Percentiles rank a stretch among this genome's conserved stretches.
Conservation (phyloP, 169 alveolate species). For the Sarcocystis neurona region DNA sequence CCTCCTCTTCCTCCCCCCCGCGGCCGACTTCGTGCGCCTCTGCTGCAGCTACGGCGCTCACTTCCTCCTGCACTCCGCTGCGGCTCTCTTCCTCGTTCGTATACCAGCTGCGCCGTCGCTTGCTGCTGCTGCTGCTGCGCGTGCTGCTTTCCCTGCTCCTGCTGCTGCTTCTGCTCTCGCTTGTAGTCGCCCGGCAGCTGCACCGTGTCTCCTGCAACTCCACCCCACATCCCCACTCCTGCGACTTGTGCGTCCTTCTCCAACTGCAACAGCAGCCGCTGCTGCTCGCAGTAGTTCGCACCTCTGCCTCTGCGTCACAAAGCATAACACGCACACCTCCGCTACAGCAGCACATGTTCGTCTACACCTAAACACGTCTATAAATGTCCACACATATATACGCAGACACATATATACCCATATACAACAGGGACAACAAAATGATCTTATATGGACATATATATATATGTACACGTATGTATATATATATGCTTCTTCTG, state of each 20-base stretch:
- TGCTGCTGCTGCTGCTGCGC: too few relatives aligned
- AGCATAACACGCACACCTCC: too few relatives aligned
- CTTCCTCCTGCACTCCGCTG: background rate
- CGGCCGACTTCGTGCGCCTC: background rate
- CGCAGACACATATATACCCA: too few relatives aligned
- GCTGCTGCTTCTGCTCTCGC: background rate
- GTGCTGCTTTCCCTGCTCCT: background rate
- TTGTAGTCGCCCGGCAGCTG: slow-evolving; percentile 33
- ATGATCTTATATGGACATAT: too few relatives aligned
- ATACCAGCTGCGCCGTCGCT: too few relatives aligned
- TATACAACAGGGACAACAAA: too few relatives aligned
- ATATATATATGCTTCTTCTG: too few relatives aligned
- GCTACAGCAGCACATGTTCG: too few relatives aligned
- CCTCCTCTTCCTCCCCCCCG: background rate
- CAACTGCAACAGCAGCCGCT: background rate
- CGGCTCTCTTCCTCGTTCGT: background rate
- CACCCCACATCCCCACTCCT: slow-evolving; percentile 26
- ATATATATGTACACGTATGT: too few relatives aligned
- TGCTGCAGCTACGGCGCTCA: background rate
- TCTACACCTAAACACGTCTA: too few relatives aligned
- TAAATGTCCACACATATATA: too few relatives aligned
- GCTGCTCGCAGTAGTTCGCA: slow-evolving; percentile 41
- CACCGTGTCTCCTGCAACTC: background rate
- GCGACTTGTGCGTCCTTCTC: slow-evolving; percentile 16
- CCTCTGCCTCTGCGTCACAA: slow-evolving; percentile 23